phyloP scores from a whole-genome alignment of 257 asterid species.

The Solanum appendiculatum region DNA sequence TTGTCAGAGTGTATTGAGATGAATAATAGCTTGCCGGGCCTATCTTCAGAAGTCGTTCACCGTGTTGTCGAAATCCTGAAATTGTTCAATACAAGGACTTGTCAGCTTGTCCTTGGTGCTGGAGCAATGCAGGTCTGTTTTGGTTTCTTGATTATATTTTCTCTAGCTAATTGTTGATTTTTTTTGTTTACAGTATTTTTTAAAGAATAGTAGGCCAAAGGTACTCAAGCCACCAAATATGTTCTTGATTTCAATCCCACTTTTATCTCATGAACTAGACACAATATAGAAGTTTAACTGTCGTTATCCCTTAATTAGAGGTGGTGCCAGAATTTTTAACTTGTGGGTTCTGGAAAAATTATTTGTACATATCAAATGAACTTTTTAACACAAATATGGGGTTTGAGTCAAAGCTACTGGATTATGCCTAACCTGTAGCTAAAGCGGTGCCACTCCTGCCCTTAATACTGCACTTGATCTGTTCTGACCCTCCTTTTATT shows the following conservation, averaged over 20 bases:
- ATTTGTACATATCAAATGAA: not conserved
- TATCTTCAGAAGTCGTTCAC: slow-evolving; percentile 87
- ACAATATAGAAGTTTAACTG: not conserved
- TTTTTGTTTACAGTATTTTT: not conserved
- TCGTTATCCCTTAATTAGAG: not conserved
- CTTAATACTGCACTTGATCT: not conserved
- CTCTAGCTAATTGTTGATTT: not conserved
- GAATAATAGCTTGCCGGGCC: slow-evolving; percentile 58
- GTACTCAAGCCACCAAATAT: not conserved
- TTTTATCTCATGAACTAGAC: not conserved
- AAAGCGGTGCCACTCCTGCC: not conserved
- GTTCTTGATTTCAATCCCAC: not conserved
- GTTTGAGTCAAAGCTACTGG: not conserved
- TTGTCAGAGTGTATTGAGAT: slow-evolving; percentile 82
- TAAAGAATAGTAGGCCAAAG: not conserved
- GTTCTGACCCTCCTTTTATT: not conserved
- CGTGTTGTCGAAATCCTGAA: slow-evolving; percentile 93
- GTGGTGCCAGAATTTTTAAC: not conserved
- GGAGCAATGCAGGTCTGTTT: slow-evolving; percentile 88
- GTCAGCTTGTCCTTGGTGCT: slow-evolving; percentile 99
- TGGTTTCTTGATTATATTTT: not conserved
- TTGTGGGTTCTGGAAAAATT: not conserved
- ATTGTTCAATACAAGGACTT: slow-evolving; percentile 86
- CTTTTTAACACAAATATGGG: not conserved
- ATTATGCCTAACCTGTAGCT: not conserved